phyloP scores from a whole-genome alignment of 345 rosid genomes.

The Populus tremula region DNA sequence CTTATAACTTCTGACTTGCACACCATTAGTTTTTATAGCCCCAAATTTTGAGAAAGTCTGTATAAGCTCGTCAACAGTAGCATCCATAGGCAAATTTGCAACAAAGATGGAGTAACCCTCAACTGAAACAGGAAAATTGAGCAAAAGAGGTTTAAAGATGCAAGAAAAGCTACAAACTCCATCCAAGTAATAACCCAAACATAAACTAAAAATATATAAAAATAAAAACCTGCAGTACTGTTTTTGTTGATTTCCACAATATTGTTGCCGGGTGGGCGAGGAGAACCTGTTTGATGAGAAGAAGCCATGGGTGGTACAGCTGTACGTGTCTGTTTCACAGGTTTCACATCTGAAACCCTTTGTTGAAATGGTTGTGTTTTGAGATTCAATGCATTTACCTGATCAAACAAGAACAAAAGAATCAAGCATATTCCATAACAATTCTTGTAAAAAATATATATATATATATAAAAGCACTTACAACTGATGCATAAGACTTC shows the following conservation, averaged over 20 bases:
- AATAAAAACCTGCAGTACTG: slow-evolving; percentile 36
- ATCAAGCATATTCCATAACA: neutral
- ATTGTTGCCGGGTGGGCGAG: slow-evolving; percentile 7
- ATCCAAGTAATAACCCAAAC: neutral
- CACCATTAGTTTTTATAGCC: slow-evolving; percentile 47
- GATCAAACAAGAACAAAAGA: neutral
- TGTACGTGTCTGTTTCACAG: slow-evolving; percentile 18
- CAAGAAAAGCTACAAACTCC: neutral
- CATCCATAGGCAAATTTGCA: slow-evolving; percentile 59
- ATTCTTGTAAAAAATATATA: neutral
- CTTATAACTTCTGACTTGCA: slow-evolving; percentile 70
- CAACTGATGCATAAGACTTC: slow-evolving; percentile 61
- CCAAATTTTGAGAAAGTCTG: slow-evolving; percentile 48
- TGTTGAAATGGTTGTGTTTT: slow-evolving; percentile 40
- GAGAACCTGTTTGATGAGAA: neutral
- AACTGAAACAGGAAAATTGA: slow-evolving; percentile 31
- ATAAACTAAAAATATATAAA: neutral
- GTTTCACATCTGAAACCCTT: slow-evolving; percentile 37
- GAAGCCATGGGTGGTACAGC: slow-evolving; percentile 9
- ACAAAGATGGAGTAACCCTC: slow-evolving; percentile 57
- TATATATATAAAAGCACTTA: slow-evolving; percentile 21
- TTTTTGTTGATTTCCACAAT: slow-evolving; percentile 30
- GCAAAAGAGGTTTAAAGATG: neutral
- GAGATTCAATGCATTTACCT: slow-evolving; percentile 50
- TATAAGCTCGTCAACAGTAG: slow-evolving; percentile 43